Evolutionary conservation across 208 protist genomes (phyloP).

Genomic region (Leptomonas seymouri): DNA sequence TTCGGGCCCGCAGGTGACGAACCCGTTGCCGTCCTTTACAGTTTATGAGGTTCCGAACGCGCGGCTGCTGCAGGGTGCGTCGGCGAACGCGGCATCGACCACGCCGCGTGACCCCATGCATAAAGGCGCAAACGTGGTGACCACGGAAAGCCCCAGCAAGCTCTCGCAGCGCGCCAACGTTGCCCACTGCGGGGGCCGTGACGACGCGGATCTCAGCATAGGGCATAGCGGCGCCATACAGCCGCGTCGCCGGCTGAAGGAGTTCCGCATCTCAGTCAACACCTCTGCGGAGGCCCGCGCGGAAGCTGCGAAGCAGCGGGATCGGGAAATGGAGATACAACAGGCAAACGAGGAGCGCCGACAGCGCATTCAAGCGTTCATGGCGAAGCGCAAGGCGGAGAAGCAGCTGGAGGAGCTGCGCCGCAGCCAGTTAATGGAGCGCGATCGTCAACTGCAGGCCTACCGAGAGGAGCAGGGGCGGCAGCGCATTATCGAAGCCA

Average conservation of each 20-base stretch:
- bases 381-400: slow-evolving; percentile 56
- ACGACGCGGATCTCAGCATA: not conserved
- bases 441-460: slow-evolving; percentile 6
- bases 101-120: slow-evolving; percentile 1
- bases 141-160: not conserved
- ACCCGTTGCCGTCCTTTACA: slow-evolving; percentile 27
- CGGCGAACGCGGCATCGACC: slow-evolving; percentile 8
- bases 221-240: not conserved
- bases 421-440: slow-evolving; percentile 15
- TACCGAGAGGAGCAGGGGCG: slow-evolving; percentile 16
- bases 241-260: slow-evolving; percentile 33
- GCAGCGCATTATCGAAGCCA: slow-evolving; percentile 16
- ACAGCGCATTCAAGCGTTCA: slow-evolving; percentile 65
- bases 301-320: slow-evolving; percentile 6
- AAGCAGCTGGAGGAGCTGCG: slow-evolving; percentile 43
- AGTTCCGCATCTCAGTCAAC: slow-evolving; percentile 17
- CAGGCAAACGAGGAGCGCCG: slow-evolving; percentile 65
- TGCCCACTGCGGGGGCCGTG: not conserved
- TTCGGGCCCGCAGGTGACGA: slow-evolving; percentile 1
- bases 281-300: slow-evolving; percentile 12
- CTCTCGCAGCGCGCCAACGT: slow-evolving; percentile 2
- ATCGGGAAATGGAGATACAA: slow-evolving; percentile 28
- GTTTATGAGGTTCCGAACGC: not conserved
- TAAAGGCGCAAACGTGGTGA: not conserved
- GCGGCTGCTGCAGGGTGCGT: not conserved